phyloP scores from a whole-genome alignment of 192 early-diverging fungal species.

The Backusella liffmaniae region DNA sequence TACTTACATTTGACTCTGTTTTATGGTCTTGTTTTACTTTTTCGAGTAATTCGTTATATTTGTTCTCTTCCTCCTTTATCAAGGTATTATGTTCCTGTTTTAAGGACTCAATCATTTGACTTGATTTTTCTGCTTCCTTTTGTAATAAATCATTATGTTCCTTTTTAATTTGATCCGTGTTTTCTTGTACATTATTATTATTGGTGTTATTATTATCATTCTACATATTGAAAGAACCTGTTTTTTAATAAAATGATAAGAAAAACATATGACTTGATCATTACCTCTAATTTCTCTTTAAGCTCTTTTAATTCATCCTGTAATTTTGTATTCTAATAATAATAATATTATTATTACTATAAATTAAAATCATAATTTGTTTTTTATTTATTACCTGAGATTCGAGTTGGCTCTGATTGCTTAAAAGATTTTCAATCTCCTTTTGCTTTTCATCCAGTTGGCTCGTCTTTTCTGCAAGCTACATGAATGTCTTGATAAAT shows the following conservation, averaged over 20 bases:
- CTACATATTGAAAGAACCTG: not conserved
- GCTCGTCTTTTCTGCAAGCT: not conserved
- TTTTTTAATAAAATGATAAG: not conserved
- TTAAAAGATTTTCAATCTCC: conserved; percentile 9
- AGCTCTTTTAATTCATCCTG: not conserved
- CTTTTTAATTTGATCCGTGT: not conserved
- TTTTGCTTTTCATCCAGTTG: conserved; percentile 10
- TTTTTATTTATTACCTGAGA: not conserved
- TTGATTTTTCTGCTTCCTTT: conserved; percentile 3
- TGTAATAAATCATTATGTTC: not conserved
- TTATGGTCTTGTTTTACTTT: not conserved
- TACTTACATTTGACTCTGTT: not conserved
- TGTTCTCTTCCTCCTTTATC: not conserved
- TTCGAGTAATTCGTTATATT: not conserved
- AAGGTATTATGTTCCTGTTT: not conserved
- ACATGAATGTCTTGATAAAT: not conserved
- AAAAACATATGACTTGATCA: not conserved
- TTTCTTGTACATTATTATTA: not conserved
- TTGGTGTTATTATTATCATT: not conserved
- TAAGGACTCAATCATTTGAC: conserved; percentile 3
- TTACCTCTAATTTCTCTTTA: not conserved
- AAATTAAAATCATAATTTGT: not conserved
- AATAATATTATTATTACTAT: not conserved
- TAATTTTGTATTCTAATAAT: conserved; percentile 1
- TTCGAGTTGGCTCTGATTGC: not conserved